These are phyloP conservation scores for Adansonia digitata DNA, from an alignment of 345 rosid genomes.

Conservation along the genomic window DNA sequence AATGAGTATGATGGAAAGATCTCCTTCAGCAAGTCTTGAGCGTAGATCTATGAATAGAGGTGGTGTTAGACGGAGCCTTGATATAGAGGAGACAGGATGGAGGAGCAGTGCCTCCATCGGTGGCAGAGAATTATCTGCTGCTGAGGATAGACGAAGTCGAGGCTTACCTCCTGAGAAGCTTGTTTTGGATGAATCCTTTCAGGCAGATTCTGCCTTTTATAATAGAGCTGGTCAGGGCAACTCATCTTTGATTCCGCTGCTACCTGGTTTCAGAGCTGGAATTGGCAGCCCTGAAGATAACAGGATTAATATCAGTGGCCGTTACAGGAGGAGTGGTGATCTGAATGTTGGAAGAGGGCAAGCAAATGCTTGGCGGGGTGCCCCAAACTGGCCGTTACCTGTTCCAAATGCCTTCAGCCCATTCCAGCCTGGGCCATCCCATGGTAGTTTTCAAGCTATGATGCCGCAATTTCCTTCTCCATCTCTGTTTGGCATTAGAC, in stretches of 20 bases:
- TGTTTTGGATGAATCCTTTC: slow-evolving; percentile 50
- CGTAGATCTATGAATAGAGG: slow-evolving; percentile 53
- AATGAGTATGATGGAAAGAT: slow-evolving; percentile 55
- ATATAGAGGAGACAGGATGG: no score
- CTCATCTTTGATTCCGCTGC: slow-evolving; percentile 51
- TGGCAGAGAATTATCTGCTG: slow-evolving; percentile 47
- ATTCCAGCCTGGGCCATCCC: slow-evolving; percentile 81
- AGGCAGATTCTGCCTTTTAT: slow-evolving; percentile 52
- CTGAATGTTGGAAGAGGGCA: slow-evolving; percentile 65
- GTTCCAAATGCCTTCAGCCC: slow-evolving; percentile 81
- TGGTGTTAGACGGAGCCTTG: slow-evolving; percentile 58
- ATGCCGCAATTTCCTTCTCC: slow-evolving; percentile 78
- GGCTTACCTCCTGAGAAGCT: slow-evolving; percentile 49
- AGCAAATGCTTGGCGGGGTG: slow-evolving; percentile 83
- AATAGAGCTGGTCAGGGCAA: slow-evolving; percentile 46
- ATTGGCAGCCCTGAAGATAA: slow-evolving; percentile 66
- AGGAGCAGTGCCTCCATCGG: slow-evolving; percentile 43
- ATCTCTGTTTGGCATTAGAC: slow-evolving; percentile 67
- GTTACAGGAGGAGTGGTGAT: slow-evolving; percentile 60
- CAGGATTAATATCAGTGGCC: slow-evolving; percentile 39
- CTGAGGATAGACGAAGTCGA: slow-evolving; percentile 51
- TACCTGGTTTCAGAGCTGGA: slow-evolving; percentile 58
- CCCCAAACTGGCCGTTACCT: slow-evolving; percentile 75
- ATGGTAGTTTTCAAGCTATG: slow-evolving; percentile 68
- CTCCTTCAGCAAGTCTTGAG: slow-evolving; percentile 71